Conservation (phyloP, 768 basidiomycete species). For the Cystoderma amianthinum region DNA sequence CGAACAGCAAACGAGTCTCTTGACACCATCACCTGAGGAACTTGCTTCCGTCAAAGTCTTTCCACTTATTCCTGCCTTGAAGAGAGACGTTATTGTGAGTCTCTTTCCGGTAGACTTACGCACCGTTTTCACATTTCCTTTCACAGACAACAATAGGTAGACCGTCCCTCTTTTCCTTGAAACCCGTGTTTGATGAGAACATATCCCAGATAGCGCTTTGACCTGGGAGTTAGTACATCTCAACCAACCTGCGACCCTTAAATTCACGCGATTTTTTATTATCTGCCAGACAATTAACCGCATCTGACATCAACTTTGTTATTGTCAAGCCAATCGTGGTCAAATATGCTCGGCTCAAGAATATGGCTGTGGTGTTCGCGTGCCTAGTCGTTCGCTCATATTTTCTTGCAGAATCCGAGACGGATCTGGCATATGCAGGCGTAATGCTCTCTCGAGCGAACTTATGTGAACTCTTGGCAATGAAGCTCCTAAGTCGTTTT, state of each 20-base stretch:
- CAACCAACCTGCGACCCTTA: conserved; percentile 3
- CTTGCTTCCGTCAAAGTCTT: conserved; percentile 67
- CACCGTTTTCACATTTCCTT: conserved; percentile 12
- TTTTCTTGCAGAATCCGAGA: conserved; percentile 63
- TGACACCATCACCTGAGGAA: conserved; percentile 51
- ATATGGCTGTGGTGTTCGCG: conserved; percentile 69
- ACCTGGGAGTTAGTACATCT: conserved; percentile 66
- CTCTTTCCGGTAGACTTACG: conserved; percentile 2
- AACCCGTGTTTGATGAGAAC: conserved; percentile 1
- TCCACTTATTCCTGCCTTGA: conserved; percentile 71
- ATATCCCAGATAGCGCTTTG: conserved; percentile 55
- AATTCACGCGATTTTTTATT: conserved; percentile 4
- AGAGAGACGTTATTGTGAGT: conserved; percentile 63
- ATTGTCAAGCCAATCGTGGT: conserved; percentile 71
- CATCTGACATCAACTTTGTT: conserved; percentile 77
- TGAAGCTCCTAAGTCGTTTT: conserved; percentile 77
- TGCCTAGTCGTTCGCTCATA: conserved; percentile 75
- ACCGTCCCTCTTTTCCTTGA: conserved; percentile 8
- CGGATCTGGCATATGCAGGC: conserved; percentile 71
- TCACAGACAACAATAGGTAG: conserved; percentile 38
- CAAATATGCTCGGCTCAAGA: conserved; percentile 73
- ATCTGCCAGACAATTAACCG: conserved; percentile 62
- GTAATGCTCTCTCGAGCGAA: conserved; percentile 64
- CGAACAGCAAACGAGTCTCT: conserved; percentile 33
- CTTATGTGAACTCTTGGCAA: conserved; percentile 83